Base-by-base conservation (phyloP, 805 yeast genomes). In the Teunomyces pallodes region DNA sequence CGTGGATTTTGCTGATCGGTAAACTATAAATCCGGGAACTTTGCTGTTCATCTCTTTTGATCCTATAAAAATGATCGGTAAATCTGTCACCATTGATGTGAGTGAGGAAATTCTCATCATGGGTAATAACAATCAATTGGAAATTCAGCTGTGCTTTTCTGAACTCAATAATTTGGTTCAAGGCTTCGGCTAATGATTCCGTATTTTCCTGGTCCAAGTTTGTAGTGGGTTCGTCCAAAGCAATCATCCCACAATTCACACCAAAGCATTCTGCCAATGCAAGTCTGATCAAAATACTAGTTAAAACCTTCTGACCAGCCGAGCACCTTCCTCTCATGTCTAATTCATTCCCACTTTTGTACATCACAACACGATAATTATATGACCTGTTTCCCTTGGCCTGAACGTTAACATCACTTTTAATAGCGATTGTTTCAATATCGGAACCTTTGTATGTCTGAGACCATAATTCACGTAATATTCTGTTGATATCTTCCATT, bases 271-370 rank as follows among this genome's bases (percentile, higher is more conserved):
- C 98, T 1, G 98, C 94, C 42, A 94, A 72, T 0, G 97, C 97
- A 47, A 94, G 69, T 47, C 99, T 76, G 48, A 94, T 92, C 29
- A 94, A 83, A 42, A 94, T 91, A 35, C 95, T 86, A 0, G 98
- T 97, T 41, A 94, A 68, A 4, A 94, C 97, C 59, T 90, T 89
- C 66, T 94, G 99, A 0, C 99, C 99, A 0, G 99, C 98, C 1
- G 97, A 89, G 64, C 99, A 94, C 49, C 99, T 72, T 0, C 99
- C 99, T 52, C 99, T 79, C 99, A 94, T 94, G 62, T 94, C 99
- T 42, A 94, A 71, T 64, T 94, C 98, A 1, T 84, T 87, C 50
- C 87, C 92, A 59, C 87, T 89, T 63, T 94, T 94, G 50, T 84
- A 83, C 99, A 94, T 94, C 17, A 91, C 96, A 14, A 94, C 97